A percentile compares a stretch with the other conserved stretches of the same genome.
Conservation (phyloP, 2,329 filamentous ascomycete species). For the Xylaria digitata region DNA sequence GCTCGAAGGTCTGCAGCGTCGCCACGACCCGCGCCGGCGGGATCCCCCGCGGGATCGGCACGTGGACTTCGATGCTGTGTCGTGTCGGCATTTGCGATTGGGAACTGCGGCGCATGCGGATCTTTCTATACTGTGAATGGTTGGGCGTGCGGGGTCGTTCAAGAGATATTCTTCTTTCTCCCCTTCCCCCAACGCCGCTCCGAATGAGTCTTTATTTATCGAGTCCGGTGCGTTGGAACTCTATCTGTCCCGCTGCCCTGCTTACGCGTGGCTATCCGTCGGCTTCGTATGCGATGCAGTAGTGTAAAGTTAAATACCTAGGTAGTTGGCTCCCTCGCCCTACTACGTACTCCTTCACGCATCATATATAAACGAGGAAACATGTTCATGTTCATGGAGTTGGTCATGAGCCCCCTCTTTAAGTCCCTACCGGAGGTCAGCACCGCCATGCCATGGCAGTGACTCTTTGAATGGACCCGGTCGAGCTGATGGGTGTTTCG, state of each 20-base stretch:
- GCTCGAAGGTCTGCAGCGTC: constrained; percentile 34
- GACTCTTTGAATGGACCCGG: constrained; percentile 6
- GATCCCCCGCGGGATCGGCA: constrained; percentile 23
- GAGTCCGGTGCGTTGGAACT: no score
- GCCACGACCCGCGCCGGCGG: constrained; percentile 22
- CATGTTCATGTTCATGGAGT: neutral
- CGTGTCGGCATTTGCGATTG: constrained; percentile 23
- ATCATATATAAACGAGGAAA: neutral
- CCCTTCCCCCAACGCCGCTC: no score
- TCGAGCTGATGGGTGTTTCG: constrained; percentile 20
- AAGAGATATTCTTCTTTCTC: no score
- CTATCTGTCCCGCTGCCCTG: no score
- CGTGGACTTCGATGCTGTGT: constrained; percentile 22
- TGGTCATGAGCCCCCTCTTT: constrained; percentile 6
- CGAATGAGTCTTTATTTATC: no score
- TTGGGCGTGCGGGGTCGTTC: no score
- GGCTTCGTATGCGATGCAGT: neutral
- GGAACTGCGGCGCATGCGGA: no score
- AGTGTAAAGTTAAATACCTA: neutral
- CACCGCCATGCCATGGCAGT: constrained; percentile 4
- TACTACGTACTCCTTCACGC: neutral
- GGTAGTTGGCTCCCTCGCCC: constrained; percentile 2
- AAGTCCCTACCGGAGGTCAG: neutral
- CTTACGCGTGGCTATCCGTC: neutral
- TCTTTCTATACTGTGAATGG: neutral